Conservation (phyloP, 345 rosid genomes). For the Eucalyptus polyanthemos region DNA sequence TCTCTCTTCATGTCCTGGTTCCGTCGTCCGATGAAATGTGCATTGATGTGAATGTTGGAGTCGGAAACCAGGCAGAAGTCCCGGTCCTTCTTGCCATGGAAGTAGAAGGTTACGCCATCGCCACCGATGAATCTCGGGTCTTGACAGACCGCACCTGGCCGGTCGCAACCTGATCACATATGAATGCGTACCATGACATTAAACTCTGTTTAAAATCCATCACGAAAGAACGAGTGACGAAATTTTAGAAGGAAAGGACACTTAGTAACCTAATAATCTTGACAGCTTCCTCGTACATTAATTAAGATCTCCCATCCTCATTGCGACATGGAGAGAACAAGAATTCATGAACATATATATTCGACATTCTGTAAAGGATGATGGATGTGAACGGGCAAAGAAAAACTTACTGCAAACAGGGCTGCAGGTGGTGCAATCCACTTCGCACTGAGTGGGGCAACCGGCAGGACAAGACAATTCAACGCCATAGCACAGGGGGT, state of each 20-base stretch:
- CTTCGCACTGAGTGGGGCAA: slow-evolving; percentile 40
- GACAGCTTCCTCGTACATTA: not conserved
- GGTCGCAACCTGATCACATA: slow-evolving; percentile 35
- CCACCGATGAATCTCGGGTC: slow-evolving; percentile 66
- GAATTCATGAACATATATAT: not conserved
- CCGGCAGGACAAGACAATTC: slow-evolving; percentile 19
- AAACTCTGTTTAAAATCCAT: not conserved
- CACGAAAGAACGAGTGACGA: not conserved
- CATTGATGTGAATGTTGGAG: slow-evolving; percentile 9
- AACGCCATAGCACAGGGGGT: slow-evolving; percentile 25
- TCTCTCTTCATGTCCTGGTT: slow-evolving; percentile 1
- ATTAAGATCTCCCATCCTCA: not conserved
- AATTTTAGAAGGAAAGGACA: not conserved
- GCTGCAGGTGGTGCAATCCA: slow-evolving; percentile 44
- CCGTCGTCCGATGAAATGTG: slow-evolving; percentile 3
- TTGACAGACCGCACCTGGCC: slow-evolving; percentile 49
- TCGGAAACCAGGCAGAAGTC: slow-evolving; percentile 9
- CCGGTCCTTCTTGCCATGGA: slow-evolving; percentile 44
- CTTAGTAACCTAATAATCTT: not conserved
- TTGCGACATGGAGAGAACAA: not conserved
- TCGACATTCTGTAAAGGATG: not conserved
- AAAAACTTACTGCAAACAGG: slow-evolving; percentile 35
- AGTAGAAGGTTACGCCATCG: slow-evolving; percentile 57
- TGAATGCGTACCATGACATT: not conserved
- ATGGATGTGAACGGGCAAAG: not conserved